Percentiles rank a stretch among this genome's conserved stretches.
Evolutionary conservation across 2,329 filamentous ascomycete genomes (phyloP).

Genomic region (Verticillium dahliae): DNA sequence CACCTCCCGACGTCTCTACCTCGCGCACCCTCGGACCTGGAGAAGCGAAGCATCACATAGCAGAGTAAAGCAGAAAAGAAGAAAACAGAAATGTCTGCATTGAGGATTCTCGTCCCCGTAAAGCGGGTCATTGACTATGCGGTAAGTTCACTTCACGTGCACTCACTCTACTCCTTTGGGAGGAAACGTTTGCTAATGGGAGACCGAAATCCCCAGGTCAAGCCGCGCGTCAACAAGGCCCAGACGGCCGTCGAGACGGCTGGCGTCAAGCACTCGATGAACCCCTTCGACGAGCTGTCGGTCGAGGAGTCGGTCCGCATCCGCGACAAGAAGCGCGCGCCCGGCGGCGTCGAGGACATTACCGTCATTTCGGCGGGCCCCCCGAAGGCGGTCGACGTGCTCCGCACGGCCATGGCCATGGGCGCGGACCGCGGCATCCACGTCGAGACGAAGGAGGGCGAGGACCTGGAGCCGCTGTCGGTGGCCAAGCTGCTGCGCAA

Average conservation of each 20-base stretch:
- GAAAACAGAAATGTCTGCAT: slow-evolving; percentile 10
- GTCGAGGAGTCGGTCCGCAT: slow-evolving; percentile 94
- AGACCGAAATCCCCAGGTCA: slow-evolving; percentile 41
- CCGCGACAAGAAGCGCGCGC: slow-evolving; percentile 73
- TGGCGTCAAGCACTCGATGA: slow-evolving; percentile 96
- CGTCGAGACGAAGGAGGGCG: slow-evolving; percentile 70
- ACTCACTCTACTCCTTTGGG: background rate
- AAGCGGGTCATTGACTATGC: slow-evolving; percentile 87
- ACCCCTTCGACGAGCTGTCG: slow-evolving; percentile 97
- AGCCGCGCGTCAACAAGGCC: slow-evolving; percentile 63
- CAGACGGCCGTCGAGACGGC: slow-evolving; percentile 85
- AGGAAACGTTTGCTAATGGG: background rate
- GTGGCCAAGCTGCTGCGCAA: slow-evolving; percentile 84
- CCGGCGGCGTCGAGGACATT: slow-evolving; percentile 80
- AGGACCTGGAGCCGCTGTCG: slow-evolving; percentile 79
- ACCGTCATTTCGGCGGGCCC: slow-evolving; percentile 84
- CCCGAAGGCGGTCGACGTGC: slow-evolving; percentile 76
- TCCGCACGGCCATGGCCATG: slow-evolving; percentile 98
- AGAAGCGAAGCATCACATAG: slow-evolving; percentile 1
- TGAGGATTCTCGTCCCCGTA: slow-evolving; percentile 64
- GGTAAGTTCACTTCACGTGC: slow-evolving; percentile 40
- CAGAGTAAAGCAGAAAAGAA: slow-evolving; percentile 5
- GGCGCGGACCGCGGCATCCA: slow-evolving; percentile 89
- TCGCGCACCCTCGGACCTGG: background rate
- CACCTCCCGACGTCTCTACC: slow-evolving; percentile 5